These are phyloP conservation scores for Firmiana major DNA, from an alignment of 345 rosid species.

Conservation along the genomic window DNA sequence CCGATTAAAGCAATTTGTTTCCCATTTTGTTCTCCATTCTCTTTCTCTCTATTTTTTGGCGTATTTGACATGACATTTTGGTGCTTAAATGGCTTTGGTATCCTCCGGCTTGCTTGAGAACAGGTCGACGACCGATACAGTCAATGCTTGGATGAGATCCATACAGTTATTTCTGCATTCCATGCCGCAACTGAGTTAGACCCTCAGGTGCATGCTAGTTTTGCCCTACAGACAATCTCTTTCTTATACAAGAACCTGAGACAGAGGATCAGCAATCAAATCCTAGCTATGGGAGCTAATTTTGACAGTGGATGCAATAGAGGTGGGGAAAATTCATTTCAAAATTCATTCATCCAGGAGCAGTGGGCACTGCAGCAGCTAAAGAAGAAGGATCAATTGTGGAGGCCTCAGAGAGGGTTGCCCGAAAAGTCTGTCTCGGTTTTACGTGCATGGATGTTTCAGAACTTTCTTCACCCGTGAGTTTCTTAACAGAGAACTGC, in stretches of 20 bases:
- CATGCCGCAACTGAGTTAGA: slow-evolving; percentile 91
- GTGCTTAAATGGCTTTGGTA: neutral
- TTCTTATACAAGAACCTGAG: slow-evolving; percentile 68
- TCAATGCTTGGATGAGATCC: slow-evolving; percentile 87
- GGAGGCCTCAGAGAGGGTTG: slow-evolving; percentile 95
- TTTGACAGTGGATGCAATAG: slow-evolving; percentile 17
- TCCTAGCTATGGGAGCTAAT: slow-evolving; percentile 61
- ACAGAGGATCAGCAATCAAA: slow-evolving; percentile 81
- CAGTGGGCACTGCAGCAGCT: slow-evolving; percentile 81
- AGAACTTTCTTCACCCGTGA: slow-evolving; percentile 99
- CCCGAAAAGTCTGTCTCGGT: slow-evolving; percentile 90
- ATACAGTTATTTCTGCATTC: slow-evolving; percentile 88
- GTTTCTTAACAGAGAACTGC: neutral
- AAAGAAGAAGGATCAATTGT: slow-evolving; percentile 68
- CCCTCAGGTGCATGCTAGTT: slow-evolving; percentile 72
- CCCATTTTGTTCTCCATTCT: neutral
- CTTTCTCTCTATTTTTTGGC: too few relatives aligned
- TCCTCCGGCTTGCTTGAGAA: neutral
- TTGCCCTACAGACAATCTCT: slow-evolving; percentile 72
- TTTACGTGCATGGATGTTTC: slow-evolving; percentile 95
- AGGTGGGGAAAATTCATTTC: slow-evolving; percentile 45
- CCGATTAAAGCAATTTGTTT: neutral
- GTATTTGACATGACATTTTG: neutral
- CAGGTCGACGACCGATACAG: slow-evolving; percentile 86
- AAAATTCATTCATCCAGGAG: slow-evolving; percentile 50